Percentiles rank a stretch among this genome's conserved stretches.
These are phyloP conservation scores for Tetracladium marchalianum DNA, from an alignment of 495 filamentous ascomycete genomes.

Conservation along the genomic window DNA sequence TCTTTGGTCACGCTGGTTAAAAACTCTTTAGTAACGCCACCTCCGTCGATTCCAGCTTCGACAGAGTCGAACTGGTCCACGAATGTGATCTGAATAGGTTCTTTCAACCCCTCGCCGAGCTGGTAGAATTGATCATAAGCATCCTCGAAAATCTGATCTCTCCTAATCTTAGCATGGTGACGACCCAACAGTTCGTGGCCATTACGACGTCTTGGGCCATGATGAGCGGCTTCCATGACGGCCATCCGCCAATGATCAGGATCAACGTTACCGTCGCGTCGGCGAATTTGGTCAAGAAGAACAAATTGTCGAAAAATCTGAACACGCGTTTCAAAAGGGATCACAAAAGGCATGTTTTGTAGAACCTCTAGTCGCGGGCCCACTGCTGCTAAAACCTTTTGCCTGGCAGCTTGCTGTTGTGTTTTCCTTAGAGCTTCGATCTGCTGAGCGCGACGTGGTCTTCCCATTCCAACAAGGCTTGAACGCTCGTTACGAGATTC, in stretches of 20 bases:
- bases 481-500: not conserved
- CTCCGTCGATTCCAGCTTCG: constrained; percentile 94
- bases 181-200: constrained; percentile 45
- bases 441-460: constrained; percentile 16
- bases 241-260: constrained; percentile 70
- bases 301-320: constrained; percentile 94
- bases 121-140: constrained; percentile 78
- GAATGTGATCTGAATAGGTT: constrained; percentile 96
- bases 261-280: constrained; percentile 67
- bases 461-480: constrained; percentile 12
- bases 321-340: constrained; percentile 85
- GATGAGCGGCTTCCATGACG: constrained; percentile 33
- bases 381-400: constrained; percentile 61
- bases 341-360: constrained; percentile 93
- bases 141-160: constrained; percentile 77
- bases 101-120: constrained; percentile 76
- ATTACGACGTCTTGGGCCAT: constrained; percentile 17
- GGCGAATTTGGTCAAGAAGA: constrained; percentile 62
- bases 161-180: constrained; percentile 73
- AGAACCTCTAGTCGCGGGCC: constrained; percentile 83
- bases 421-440: constrained; percentile 41
- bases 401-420: constrained; percentile 53
- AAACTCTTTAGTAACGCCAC: constrained; percentile 97
- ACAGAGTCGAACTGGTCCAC: constrained; percentile 79
- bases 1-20: constrained; percentile 82